Base-by-base conservation (phyloP, 768 basidiomycete species). In the Gautieria morchelliformis region DNA sequence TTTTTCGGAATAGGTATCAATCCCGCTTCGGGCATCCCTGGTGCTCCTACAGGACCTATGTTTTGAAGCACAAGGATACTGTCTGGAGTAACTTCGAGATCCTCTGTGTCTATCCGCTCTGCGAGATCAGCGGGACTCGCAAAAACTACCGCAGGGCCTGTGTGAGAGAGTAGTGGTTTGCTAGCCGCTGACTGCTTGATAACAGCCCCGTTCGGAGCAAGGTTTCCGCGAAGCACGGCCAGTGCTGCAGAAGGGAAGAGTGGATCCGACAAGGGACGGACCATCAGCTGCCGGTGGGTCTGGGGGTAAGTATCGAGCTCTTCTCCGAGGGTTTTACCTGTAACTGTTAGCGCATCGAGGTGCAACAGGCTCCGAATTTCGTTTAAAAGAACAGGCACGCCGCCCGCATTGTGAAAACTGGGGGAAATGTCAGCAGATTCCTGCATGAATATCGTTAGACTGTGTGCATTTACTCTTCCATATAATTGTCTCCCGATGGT, bases 1-100 rank as follows among this genome's bases (percentile, higher is more conserved):
- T 64, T 64, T 50, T 62, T 60, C 5, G 66, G 66, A 14, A 67
- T 67, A 3, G 66, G 66, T 15, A 67, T 60, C 39, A 66, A 63
- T 14, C 66, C 66, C 22, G 65, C 65, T 57, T 67, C 66, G 10
- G 66, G 66, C 66, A 67, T 67, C 14, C 66, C 66, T 11, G 65
- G 65, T 41, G 60, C 45, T 14, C 66, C 66, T 15, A 62, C 54
- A 3, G 65, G 62, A n/a, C 66, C 66, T 32, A 63, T 63, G 46
- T 64, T 63, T 53, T 65, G 62, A 10, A 67, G 58, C 27, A 67
- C 62, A 30, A 67, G 49, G 17, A 63, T 60, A 47, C 39, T 47
- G 4, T 63, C 54, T 12, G 56, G 35, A 15, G 46, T 55, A 32
- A 66, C 65, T 15, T 56, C 54, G 7, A 67, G 62, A 35, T 60